A percentile compares a stretch with the other conserved stretches of the same genome.
Evolutionary conservation across 768 basidiomycete genomes (phyloP).

Genomic region (Ephemerocybe angulata): DNA sequence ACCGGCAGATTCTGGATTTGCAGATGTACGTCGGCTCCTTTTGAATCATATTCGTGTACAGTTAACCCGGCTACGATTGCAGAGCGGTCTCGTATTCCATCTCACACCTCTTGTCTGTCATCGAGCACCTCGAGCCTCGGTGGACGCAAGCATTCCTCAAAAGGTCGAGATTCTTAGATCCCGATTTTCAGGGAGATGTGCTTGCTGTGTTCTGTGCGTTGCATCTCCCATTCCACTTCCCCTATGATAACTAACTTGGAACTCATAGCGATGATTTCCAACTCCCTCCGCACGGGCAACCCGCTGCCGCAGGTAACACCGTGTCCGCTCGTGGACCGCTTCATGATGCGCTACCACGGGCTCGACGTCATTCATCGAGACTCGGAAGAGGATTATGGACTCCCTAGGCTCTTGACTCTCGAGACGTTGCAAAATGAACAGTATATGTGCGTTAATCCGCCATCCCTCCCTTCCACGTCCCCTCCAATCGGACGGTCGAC

Average conservation of each 20-base stretch:
- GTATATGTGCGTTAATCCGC: conserved; percentile 55
- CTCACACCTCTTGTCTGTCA: conserved; percentile 69
- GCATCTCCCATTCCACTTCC: not conserved
- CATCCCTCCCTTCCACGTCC: not conserved
- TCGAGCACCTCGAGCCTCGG: conserved; percentile 66
- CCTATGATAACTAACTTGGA: not conserved
- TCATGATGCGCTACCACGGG: conserved; percentile 48
- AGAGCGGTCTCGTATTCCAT: conserved; percentile 61
- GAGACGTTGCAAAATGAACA: conserved; percentile 75
- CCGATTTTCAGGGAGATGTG: conserved; percentile 81
- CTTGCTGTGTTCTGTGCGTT: conserved; percentile 73
- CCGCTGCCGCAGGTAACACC: conserved; percentile 87
- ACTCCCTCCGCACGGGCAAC: conserved; percentile 65
- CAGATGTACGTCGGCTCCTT: conserved; percentile 49
- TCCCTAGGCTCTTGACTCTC: conserved; percentile 66
- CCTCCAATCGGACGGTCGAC: not conserved
- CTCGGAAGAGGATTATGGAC: conserved; percentile 69
- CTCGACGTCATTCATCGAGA: conserved; percentile 67
- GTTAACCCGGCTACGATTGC: not conserved
- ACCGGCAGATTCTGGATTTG: conserved; percentile 62
- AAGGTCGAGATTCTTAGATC: conserved; percentile 70
- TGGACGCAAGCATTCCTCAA: conserved; percentile 78
- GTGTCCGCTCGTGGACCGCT: conserved; percentile 56
- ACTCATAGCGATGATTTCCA: conserved; percentile 66
- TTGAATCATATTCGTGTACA: not conserved